Evolutionary conservation across 805 yeast genomes (phyloP), one percentile per base, ranked within the genome.

Genomic region (Saccharomycopsis javanensis): DNA sequence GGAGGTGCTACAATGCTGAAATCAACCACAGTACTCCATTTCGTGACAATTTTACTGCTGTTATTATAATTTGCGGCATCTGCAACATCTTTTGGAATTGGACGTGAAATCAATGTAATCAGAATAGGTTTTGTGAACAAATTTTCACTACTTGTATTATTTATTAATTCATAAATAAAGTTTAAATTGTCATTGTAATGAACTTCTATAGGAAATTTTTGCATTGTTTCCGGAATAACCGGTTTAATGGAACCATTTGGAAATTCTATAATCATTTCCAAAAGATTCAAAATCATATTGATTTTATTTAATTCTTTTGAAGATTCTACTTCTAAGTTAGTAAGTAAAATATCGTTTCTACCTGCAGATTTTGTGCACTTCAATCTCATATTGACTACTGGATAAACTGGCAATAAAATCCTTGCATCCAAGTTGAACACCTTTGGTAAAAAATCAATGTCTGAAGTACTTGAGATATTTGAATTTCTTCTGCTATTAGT

Each of bases 291-390:
- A 4, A 51, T 28, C 37, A 54, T 56, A 35, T 56, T 56, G 5
- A 60, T 55, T 25, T 57, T 60, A 33, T 60, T 58, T 18, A 73
- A 60, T 53, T 69, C 74, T 5, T 72, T 76, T 0, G 78, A 70
- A 0, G 73, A 64, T 60, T 75, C 79, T 10, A 75, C 66, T 54
- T 69, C 72, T 46, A 75, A 64, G 0, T 76, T 71, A 1, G 77
- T 67, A 23, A 75, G 64, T 13, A 75, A 63, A 18, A 73, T 64
- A 61, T 74, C 72, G 62, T 73, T 71, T 58, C 77, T 67, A 3
- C 79, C 78, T 6, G 78, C 78, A 4, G 78, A 75, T 61, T 73
- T 74, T 4, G 78, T 75, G 27, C 76, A 72, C 53, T 73, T 71
- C 18, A 75, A 63, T 58, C 67, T 68, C 48, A 75, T 67, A 8